Percentiles rank a stretch among this genome's conserved stretches.
Conservation (phyloP, 805 yeast genomes). For the Metschnikowia colocasiae region DNA sequence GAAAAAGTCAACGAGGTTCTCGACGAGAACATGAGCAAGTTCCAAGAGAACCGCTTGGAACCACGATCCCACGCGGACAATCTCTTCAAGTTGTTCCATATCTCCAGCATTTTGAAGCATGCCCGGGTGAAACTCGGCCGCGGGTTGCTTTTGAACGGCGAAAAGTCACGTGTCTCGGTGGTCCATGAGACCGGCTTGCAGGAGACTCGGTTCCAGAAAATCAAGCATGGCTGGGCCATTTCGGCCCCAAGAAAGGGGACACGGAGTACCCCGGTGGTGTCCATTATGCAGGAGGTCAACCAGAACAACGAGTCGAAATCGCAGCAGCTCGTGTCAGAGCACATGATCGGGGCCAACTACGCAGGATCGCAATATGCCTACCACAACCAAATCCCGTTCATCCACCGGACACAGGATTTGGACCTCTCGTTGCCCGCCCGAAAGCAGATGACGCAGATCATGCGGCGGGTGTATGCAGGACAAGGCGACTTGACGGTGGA, state of each 20-base stretch:
- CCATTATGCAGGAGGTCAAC: slow-evolving; percentile 11
- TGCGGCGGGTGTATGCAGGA: slow-evolving; percentile 18
- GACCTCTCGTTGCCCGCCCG: slow-evolving; percentile 22
- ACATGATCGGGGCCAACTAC: slow-evolving; percentile 79
- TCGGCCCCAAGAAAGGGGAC: slow-evolving; percentile 5
- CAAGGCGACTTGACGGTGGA: slow-evolving; percentile 26
- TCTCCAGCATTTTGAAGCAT: slow-evolving; percentile 26
- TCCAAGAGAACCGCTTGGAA: slow-evolving; percentile 5
- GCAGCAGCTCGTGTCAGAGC: slow-evolving; percentile 67
- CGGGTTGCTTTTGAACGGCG: slow-evolving; percentile 20
- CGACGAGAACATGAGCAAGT: slow-evolving; percentile 18
- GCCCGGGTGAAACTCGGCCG: slow-evolving; percentile 22
- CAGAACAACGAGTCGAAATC: slow-evolving; percentile 42
- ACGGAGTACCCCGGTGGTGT: slow-evolving; percentile 9
- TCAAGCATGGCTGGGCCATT: slow-evolving; percentile 15
- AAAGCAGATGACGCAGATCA: slow-evolving; percentile 24
- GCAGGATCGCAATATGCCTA: slow-evolving; percentile 49
- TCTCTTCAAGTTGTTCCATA: slow-evolving; percentile 25
- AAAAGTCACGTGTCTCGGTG: slow-evolving; percentile 18
- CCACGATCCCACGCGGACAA: slow-evolving; percentile 23
- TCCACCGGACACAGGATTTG: slow-evolving; percentile 42
- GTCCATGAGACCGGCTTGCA: slow-evolving; percentile 3
- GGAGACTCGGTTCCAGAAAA: slow-evolving; percentile 1
- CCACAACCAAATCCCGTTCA: slow-evolving; percentile 46
- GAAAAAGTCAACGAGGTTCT: slow-evolving; percentile 54